Evolutionary conservation across 2,329 filamentous ascomycete genomes (phyloP).

Genomic region (Metarhizium album): DNA sequence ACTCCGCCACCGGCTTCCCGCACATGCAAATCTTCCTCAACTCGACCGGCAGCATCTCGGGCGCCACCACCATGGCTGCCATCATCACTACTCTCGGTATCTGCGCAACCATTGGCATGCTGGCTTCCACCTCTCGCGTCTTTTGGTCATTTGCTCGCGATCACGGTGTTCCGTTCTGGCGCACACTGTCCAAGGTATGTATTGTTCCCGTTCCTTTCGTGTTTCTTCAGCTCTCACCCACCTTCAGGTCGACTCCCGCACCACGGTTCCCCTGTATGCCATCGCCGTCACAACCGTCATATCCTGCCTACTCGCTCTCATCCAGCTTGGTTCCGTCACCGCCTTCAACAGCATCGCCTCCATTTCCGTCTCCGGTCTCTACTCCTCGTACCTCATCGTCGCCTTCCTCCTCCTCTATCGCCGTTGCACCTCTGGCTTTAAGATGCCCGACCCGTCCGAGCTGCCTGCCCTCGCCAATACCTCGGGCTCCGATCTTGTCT

Average conservation of each 20-base stretch:
- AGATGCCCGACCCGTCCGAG: conserved; percentile 12
- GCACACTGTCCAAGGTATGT: conserved; percentile 16
- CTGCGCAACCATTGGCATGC: conserved; percentile 39
- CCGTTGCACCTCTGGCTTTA: conserved; percentile 17
- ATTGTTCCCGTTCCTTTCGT: background rate
- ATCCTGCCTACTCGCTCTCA: conserved; percentile 20
- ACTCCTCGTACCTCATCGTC: conserved; percentile 20
- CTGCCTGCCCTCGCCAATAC: conserved; percentile 20
- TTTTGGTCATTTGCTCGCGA: conserved; percentile 40
- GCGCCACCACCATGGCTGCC: conserved; percentile 37
- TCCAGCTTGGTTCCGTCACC: conserved; percentile 21
- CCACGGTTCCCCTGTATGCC: conserved; percentile 18
- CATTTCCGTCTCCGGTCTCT: conserved; percentile 19
- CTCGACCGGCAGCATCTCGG: conserved; percentile 34
- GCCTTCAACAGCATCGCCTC: conserved; percentile 20
- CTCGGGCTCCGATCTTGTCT: conserved; percentile 22
- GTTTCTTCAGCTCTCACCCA: too few species aligned
- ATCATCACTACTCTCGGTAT: conserved; percentile 38
- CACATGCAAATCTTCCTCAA: conserved; percentile 49
- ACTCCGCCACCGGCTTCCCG: conserved; percentile 38
- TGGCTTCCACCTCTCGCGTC: conserved; percentile 46
- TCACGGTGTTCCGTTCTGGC: conserved; percentile 20
- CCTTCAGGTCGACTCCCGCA: conserved; percentile 11
- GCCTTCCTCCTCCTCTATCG: conserved; percentile 18
- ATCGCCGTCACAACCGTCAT: conserved; percentile 18